These are phyloP conservation scores for Achlya hypogyna DNA, from an alignment of 352 stramenopile genomes.

Conservation along the genomic window DNA sequence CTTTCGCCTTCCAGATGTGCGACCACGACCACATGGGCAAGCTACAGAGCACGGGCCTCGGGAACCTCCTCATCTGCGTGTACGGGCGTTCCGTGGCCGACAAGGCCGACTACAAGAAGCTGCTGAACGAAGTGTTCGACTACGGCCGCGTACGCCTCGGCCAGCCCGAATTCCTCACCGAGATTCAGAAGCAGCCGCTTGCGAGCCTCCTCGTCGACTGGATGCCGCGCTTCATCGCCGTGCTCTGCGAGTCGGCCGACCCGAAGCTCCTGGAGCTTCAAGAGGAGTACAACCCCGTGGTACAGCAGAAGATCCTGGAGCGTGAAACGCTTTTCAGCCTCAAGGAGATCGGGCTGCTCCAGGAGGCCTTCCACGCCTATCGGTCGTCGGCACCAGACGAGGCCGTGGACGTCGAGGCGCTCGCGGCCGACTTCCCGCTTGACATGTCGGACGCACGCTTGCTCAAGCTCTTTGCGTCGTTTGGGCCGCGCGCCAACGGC, in stretches of 20 bases:
- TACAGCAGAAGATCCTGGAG: slow-evolving; percentile 82
- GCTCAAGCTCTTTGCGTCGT: slow-evolving; percentile 61
- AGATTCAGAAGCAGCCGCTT: slow-evolving; percentile 34
- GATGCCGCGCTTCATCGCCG: slow-evolving; percentile 80
- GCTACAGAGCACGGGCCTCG: slow-evolving; percentile 74
- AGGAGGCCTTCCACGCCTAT: slow-evolving; percentile 82
- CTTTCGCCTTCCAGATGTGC: slow-evolving; percentile 83
- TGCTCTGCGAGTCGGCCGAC: slow-evolving; percentile 72
- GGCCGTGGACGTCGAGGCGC: slow-evolving; percentile 58
- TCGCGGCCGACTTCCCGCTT: slow-evolving; percentile 70
- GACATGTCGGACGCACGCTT: slow-evolving; percentile 81
- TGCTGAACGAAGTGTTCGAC: slow-evolving; percentile 75
- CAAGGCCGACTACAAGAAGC: slow-evolving; percentile 52
- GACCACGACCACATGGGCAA: slow-evolving; percentile 80
- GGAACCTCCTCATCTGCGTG: slow-evolving; percentile 78
- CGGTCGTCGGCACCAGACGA: slow-evolving; percentile 46
- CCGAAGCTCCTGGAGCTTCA: slow-evolving; percentile 73
- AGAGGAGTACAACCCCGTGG: slow-evolving; percentile 81
- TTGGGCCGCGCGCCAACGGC: slow-evolving; percentile 68
- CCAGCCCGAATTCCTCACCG: slow-evolving; percentile 49
- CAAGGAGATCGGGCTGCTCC: slow-evolving; percentile 69
- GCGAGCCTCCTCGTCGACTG: slow-evolving; percentile 61
- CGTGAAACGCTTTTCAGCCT: slow-evolving; percentile 71
- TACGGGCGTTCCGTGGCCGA: slow-evolving; percentile 70
- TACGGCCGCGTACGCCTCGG: slow-evolving; percentile 68